Evolutionary conservation across 768 basidiomycete genomes (phyloP), one percentile per base, ranked within the genome.

Genomic region (Mycena floridula): DNA sequence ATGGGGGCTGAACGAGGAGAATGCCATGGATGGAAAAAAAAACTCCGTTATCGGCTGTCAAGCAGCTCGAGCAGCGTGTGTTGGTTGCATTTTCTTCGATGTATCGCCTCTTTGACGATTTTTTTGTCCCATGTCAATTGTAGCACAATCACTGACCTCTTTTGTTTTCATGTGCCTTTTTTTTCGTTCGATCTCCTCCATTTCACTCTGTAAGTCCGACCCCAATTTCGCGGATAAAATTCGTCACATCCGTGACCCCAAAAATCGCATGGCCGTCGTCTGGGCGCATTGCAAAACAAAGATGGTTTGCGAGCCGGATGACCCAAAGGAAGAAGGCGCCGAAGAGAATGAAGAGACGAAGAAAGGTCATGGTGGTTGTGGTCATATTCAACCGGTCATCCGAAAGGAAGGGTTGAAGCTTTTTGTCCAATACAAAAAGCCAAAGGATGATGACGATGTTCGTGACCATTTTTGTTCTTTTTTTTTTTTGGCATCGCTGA

Each of bases 1-100:
- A 91, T 83, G 89, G 89, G 88, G 86, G 87, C 87, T 81, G 89
- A 90, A 87, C 87, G 89, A 89, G 86, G 80, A 88, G 86, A 58
- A 60, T 52, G 55, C 61, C 56, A 57, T 64, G 49, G 67, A 66
- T 70, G 72, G 77, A 66, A 67, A 54, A 60, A 70, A 68, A 65
- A 69, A 52, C 68, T 69, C 68, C 69, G 64, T 68, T 63, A 72
- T 75, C 70, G 56, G 54, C 81, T 88, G 85, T 86, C 60, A 82
- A 79, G 84, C 84, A 85, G 81, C 59, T 49, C 48, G 64, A 70
- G 74, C 59, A 59, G 70, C 60, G 76, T 65, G 74, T 73, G 59
- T 58, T 59, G 55, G 67, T 71, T 70, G 68, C 71, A 67, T 72
- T 73, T 70, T 68, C 69, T 74, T 62, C 69, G 58, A 66, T 59